phyloP scores from a whole-genome alignment of 371 early-diverging fungal genomes.

The Fennellomyces sp. region DNA sequence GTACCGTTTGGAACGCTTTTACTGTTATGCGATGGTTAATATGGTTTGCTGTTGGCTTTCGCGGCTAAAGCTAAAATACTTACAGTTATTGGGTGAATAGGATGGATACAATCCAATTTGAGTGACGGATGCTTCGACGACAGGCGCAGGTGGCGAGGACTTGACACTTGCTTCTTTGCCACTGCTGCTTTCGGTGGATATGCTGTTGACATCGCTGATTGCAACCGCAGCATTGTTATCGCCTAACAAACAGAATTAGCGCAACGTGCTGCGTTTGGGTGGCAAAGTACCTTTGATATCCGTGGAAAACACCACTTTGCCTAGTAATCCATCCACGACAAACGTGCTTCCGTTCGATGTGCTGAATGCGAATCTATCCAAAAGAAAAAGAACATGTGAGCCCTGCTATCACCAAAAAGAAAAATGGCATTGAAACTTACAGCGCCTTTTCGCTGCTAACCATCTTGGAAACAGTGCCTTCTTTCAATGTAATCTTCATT shows the following conservation, averaged over 20 bases:
- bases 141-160: background rate
- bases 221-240: background rate
- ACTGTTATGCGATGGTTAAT: background rate
- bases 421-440: background rate
- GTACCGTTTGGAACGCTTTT: background rate
- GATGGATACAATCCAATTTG: background rate
- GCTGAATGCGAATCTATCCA: background rate
- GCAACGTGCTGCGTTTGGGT: too few species aligned
- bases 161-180: background rate
- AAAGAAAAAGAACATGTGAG: background rate
- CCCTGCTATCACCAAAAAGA: background rate
- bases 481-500: conserved; percentile 1
- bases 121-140: background rate
- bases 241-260: background rate
- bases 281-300: conserved; percentile 8
- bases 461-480: background rate
- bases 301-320: background rate
- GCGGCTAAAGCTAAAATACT: background rate
- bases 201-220: background rate
- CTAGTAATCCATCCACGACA: conserved; percentile 1
- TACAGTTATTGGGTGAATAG: conserved; percentile 2
- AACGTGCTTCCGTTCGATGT: conserved; percentile 1
- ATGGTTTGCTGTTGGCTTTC: background rate
- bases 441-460: background rate
- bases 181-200: background rate